Percentiles rank a stretch among this genome's conserved stretches.
phyloP scores from a whole-genome alignment of 345 rosid species.

The Microcos paniculata region DNA sequence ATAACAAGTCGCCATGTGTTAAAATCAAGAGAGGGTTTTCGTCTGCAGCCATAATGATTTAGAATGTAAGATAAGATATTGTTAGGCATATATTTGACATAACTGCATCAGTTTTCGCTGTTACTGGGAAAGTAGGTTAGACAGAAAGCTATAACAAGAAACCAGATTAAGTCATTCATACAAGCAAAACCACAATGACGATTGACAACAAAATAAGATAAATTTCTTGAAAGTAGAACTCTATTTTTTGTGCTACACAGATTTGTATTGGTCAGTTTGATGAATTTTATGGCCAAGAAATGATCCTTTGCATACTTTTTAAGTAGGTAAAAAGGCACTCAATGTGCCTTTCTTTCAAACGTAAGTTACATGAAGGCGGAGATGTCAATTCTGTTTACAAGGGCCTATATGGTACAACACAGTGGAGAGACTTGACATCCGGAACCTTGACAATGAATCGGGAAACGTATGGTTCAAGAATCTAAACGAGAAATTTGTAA shows the following conservation, averaged over 20 bases:
- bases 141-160: not conserved
- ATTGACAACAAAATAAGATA: not conserved
- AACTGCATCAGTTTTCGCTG: not conserved
- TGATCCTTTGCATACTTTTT: not conserved
- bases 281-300: not conserved
- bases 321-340: not conserved
- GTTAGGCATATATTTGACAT: not conserved
- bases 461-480: not conserved
- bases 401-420: not conserved
- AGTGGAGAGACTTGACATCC: not conserved
- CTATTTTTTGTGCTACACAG: not conserved
- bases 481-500: not conserved
- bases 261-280: not conserved
- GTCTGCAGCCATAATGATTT: constrained; percentile 26
- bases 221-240: not conserved
- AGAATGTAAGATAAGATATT: not conserved
- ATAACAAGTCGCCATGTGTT: constrained; percentile 59
- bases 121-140: not conserved
- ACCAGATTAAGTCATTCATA: not conserved
- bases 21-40: constrained; percentile 54
- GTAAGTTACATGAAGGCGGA: not conserved
- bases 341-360: not conserved
- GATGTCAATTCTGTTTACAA: not conserved
- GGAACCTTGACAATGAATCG: not conserved
- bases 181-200: not conserved